phyloP scores from a whole-genome alignment of 352 stramenopile species.

The Blastocystis sp. region DNA sequence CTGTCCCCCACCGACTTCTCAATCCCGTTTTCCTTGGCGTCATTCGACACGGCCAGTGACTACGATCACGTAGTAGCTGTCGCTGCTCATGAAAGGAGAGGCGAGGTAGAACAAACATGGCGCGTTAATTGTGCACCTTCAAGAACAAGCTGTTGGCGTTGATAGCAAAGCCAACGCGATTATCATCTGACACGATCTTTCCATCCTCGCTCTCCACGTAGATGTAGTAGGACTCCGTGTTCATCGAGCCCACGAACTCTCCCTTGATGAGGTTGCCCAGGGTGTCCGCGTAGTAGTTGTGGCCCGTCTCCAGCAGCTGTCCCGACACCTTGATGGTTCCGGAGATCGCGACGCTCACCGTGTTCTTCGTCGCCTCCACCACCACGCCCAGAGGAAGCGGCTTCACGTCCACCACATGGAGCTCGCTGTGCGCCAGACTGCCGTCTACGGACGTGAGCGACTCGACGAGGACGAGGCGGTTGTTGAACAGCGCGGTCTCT shows the following conservation, averaged over 20 bases:
- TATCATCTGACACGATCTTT: conserved; percentile 54
- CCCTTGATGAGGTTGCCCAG: conserved; percentile 50
- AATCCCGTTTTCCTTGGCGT: conserved; percentile 67
- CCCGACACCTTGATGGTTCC: background rate
- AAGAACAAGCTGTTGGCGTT: conserved; percentile 65
- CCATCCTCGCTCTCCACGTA: conserved; percentile 67
- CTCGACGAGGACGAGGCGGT: conserved; percentile 42
- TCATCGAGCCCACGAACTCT: conserved; percentile 69
- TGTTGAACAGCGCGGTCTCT: conserved; percentile 15
- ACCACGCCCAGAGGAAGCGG: conserved; percentile 63
- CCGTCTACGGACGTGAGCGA: conserved; percentile 27
- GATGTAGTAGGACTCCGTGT: conserved; percentile 57
- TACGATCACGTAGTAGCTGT: conserved; percentile 37
- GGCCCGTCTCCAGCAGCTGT: background rate
- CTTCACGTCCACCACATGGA: conserved; percentile 60
- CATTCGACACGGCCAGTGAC: background rate
- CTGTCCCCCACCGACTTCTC: conserved; percentile 75
- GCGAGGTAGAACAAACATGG: conserved; percentile 22
- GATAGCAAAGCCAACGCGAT: conserved; percentile 69
- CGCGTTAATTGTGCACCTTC: conserved; percentile 62
- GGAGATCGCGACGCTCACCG: conserved; percentile 19
- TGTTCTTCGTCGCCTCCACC: background rate
- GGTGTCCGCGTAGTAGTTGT: conserved; percentile 66
- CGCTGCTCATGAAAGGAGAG: background rate
- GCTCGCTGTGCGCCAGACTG: background rate